A percentile compares a stretch with the other conserved stretches of the same genome.
These are phyloP conservation scores for Apium graveolens DNA, from an alignment of 129 eudicot genomes.

Conservation along the genomic window DNA sequence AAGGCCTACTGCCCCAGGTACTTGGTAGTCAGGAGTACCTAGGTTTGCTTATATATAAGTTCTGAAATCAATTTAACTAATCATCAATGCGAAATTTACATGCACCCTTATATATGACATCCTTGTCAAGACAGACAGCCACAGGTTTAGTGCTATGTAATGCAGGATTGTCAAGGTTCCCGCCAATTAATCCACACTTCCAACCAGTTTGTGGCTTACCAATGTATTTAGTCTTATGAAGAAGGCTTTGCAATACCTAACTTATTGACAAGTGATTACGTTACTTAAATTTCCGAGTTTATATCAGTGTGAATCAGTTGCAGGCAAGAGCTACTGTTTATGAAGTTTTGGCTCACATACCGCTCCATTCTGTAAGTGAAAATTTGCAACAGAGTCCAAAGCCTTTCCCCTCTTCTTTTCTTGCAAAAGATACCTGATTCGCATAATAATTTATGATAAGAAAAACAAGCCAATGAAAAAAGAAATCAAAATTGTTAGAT, in stretches of 20 bases:
- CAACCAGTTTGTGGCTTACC: not conserved
- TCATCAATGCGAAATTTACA: not conserved
- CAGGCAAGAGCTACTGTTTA: not conserved
- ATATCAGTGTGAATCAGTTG: not conserved
- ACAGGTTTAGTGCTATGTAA: not conserved
- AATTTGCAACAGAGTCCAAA: slow-evolving; percentile 91
- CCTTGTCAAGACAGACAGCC: not conserved
- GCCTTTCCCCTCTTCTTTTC: slow-evolving; percentile 98
- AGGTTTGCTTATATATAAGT: not conserved
- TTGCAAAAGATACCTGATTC: slow-evolving; percentile 59
- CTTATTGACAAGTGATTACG: not conserved
- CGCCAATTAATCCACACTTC: not conserved
- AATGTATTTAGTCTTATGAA: not conserved
- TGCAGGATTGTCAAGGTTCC: not conserved
- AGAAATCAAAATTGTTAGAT: not conserved
- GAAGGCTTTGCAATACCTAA: not conserved
- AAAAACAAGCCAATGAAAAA: not conserved
- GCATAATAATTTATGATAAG: slow-evolving; percentile 6
- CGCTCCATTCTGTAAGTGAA: slow-evolving; percentile 98
- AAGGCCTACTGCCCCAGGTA: not conserved
- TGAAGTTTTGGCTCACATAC: slow-evolving; percentile 31
- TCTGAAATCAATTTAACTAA: not conserved
- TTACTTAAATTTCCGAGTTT: not conserved
- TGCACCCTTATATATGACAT: not conserved
- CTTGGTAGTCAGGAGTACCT: not conserved